Base-by-base conservation (phyloP, 345 rosid genomes). In the Pugionium cornutum region DNA sequence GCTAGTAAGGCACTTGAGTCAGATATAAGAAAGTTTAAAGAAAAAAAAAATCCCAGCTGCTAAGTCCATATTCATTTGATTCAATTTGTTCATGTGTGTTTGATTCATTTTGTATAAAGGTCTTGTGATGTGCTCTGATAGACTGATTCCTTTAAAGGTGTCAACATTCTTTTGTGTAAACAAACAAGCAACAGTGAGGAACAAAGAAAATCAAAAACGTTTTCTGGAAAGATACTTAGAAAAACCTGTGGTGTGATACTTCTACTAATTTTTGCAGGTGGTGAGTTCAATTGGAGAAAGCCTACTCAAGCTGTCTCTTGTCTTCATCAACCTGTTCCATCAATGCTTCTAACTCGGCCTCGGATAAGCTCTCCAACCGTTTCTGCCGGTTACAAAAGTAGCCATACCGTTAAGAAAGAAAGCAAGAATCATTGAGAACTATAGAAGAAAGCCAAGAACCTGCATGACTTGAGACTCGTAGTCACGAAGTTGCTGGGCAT, bases 261-360 rank as follows among this genome's bases (percentile, higher is more conserved):
- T 33, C 50, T 41, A 41, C 67, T 58, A 58, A 43, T 51, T 66
- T 58, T 51, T 52, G 62, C 43, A 66, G 55, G 71, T 58, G 46
- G 49, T 28, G 47, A 50, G 27, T 18, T 18, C 18, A 18, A 18
- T 18, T 28, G 36, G 34, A 25, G 56, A 27, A 37, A 35, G 29
- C 36, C 61, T 72, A 65, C 6, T 67, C 36, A 52, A 77, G 39
- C 5, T 76, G 82, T 68, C 81, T 64, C 84, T 87, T 92, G 80
- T 92, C 95, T 83, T 92, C 97, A 76, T 89, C 98, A 53, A 92
- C 98, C 60, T 92, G 96, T 73, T 90, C 97, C 47, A 92, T 80
- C 80, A 92, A 68, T 49, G 79, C 89, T 68, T 69, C 91, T 55
- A 92, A 77, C 71, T 92, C 97, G 5, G 89, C 98, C 79, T 92